Evolutionary conservation across 2,329 filamentous ascomycete genomes (phyloP).

Genomic region (Pseudogymnoascus sp.): DNA sequence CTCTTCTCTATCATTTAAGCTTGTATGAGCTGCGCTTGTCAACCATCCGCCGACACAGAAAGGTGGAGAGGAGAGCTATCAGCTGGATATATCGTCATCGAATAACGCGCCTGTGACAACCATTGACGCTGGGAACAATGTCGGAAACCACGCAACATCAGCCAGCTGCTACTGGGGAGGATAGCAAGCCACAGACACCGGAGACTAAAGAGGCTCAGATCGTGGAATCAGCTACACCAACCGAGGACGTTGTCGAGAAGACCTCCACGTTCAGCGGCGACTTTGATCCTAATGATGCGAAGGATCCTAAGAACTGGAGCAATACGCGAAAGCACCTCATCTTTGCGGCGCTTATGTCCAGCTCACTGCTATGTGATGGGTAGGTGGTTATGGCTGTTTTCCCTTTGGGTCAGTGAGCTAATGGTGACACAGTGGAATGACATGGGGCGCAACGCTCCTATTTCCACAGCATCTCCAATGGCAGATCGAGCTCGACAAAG

Average conservation of each 20-base stretch:
- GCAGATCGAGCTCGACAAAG: conserved; percentile 26
- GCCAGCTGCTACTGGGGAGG: neutral
- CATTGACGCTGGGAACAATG: neutral
- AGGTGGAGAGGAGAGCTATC: neutral
- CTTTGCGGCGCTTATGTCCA: neutral
- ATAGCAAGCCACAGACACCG: neutral
- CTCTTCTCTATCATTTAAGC: neutral
- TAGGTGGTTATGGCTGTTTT: neutral
- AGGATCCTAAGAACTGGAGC: neutral
- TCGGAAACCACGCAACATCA: neutral
- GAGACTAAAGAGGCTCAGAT: neutral
- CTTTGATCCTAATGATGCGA: neutral
- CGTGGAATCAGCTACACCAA: neutral
- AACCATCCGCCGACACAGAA: neutral
- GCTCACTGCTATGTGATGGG: neutral
- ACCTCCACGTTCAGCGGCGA: neutral
- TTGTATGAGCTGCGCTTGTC: neutral
- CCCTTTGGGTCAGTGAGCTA: neutral
- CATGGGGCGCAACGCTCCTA: conserved; percentile 32
- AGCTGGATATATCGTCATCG: neutral
- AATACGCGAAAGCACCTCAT: neutral
- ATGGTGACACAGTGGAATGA: conserved; percentile 26
- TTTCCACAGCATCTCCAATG: conserved; percentile 31
- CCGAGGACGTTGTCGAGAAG: neutral
- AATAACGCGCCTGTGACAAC: neutral